A percentile compares a stretch with the other conserved stretches of the same genome.
Evolutionary conservation across 805 yeast genomes (phyloP).

Genomic region (Saccharomycopsis sp.): DNA sequence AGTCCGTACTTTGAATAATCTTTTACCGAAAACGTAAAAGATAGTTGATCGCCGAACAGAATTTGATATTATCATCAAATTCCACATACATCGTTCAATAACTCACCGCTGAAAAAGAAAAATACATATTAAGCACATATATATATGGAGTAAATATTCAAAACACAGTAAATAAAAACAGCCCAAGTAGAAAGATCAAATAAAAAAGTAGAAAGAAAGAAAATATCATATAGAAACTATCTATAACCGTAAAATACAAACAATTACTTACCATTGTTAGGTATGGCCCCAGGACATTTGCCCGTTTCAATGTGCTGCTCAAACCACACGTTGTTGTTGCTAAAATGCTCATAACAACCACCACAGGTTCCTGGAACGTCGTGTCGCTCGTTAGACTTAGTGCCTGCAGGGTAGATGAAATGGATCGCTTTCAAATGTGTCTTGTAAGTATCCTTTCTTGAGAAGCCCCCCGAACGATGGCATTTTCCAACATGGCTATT

Average conservation of each 20-base stretch:
- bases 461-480: conserved; percentile 77
- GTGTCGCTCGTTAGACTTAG: conserved; percentile 66
- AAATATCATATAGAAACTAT: background rate
- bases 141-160: too few species aligned
- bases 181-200: background rate
- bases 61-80: too few species aligned
- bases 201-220: background rate
- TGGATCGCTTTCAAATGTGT: conserved; percentile 87
- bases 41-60: too few species aligned
- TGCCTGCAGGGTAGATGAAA: conserved; percentile 81
- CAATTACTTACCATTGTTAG: conserved; percentile 5
- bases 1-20: too few species aligned
- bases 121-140: too few species aligned
- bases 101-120: too few species aligned
- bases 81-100: too few species aligned
- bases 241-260: background rate
- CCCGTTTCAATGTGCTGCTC: conserved; percentile 65
- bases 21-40: too few species aligned
- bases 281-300: conserved; percentile 35
- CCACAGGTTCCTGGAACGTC: conserved; percentile 71
- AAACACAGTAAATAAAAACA: background rate
- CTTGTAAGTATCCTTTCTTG: conserved; percentile 85
- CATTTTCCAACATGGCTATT: conserved; percentile 35
- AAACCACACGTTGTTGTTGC: conserved; percentile 75
- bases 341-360: conserved; percentile 61